A percentile compares a stretch with the other conserved stretches of the same genome.
Evolutionary conservation across 139 green algal genomes (phyloP).

Genomic region (Nannochloris sp.): DNA sequence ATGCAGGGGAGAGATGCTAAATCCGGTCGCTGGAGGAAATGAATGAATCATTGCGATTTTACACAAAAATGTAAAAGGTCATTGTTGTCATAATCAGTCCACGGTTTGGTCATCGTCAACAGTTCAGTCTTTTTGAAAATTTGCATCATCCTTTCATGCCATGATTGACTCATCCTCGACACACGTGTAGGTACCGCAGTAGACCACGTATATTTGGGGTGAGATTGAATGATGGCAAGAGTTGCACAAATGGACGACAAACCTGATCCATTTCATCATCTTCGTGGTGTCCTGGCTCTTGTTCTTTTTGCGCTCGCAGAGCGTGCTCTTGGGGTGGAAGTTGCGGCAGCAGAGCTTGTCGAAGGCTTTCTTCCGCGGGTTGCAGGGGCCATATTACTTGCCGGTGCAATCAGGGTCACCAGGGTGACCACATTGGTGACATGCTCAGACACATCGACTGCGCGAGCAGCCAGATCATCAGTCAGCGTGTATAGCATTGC

Average conservation of each 20-base stretch:
- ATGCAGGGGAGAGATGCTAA: constrained; percentile 24
- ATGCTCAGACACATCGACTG: not conserved
- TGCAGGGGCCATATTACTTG: not conserved
- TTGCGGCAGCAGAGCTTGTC: not conserved
- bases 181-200: too few species aligned
- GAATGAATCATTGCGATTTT: not conserved
- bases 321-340: not conserved
- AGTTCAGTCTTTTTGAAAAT: too few species aligned
- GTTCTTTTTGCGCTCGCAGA: too few species aligned
- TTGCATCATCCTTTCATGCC: too few species aligned
- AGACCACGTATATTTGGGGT: too few species aligned
- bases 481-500: not conserved
- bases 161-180: too few species aligned
- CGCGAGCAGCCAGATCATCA: constrained; percentile 1
- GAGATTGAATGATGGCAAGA: too few species aligned
- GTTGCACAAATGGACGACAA: too few species aligned
- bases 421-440: constrained; percentile 7
- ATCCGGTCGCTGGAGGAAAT: constrained; percentile 1
- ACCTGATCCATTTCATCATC: too few species aligned
- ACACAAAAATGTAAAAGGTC: not conserved
- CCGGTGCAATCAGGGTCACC: constrained; percentile 4
- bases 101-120: too few species aligned
- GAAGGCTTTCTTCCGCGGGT: not conserved
- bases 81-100: too few species aligned
- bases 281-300: too few species aligned